Conservation (phyloP, 106 monocot species). For the Allium sativum region DNA sequence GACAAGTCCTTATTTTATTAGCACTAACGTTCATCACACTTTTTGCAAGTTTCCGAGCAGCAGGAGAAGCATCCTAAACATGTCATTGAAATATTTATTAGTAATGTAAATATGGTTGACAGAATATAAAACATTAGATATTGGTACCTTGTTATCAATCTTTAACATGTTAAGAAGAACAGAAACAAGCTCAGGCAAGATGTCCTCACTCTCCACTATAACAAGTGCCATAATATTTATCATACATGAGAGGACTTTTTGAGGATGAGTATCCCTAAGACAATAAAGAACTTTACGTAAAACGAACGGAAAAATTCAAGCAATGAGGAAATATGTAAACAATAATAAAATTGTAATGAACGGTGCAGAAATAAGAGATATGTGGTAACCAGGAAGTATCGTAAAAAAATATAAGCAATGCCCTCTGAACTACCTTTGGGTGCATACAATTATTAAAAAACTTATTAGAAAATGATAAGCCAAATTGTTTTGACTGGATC, state of each 20-base stretch:
- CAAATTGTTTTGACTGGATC: too few relatives aligned
- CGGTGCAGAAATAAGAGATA: too few relatives aligned
- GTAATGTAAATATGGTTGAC: conserved; percentile 1
- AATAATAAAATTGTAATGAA: neutral
- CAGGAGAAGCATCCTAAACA: conserved; percentile 45
- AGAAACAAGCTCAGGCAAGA: conserved; percentile 55
- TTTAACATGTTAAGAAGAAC: conserved; percentile 60
- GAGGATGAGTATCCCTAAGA: conserved; percentile 71
- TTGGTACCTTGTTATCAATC: conserved; percentile 29
- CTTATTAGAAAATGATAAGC: too few relatives aligned
- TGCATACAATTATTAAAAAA: too few relatives aligned
- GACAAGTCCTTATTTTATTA: conserved; percentile 57
- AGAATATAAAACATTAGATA: neutral
- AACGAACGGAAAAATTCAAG: too few relatives aligned
- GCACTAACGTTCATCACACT: conserved; percentile 67
- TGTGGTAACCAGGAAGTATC: too few relatives aligned
- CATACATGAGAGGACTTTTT: conserved; percentile 70
- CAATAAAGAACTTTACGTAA: neutral
- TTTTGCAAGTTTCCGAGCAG: conserved; percentile 78
- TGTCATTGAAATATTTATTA: conserved; percentile 15
- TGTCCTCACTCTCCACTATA: conserved; percentile 90
- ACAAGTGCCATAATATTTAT: conserved; percentile 86
- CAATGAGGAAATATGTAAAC: neutral
- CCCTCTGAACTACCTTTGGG: too few relatives aligned
- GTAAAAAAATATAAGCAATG: too few relatives aligned